Evolutionary conservation across 2,329 filamentous ascomycete species (phyloP), one percentile per base, ranked within the genome.

Genomic region (Hypocrella siamensis): DNA sequence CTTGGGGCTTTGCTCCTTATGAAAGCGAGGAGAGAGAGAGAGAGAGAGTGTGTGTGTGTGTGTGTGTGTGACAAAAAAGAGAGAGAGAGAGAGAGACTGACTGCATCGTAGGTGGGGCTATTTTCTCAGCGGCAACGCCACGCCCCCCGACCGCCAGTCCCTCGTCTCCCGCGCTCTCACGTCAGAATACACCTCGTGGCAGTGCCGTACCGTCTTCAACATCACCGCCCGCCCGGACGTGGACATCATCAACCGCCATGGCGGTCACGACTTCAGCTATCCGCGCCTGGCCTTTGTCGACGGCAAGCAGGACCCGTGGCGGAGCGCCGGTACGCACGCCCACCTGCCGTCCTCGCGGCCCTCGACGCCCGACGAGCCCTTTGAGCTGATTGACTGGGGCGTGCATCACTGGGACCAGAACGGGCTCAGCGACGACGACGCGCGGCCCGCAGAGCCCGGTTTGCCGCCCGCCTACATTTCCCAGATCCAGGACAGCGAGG

Each of bases 361-460:
- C 61, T 79, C 67, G 28, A 80, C 79, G 0, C 54, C 59, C 0
- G 65, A 62, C 30, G 67, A 85, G 56, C 82, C 82, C 0, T 80
- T 77, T 39, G 63, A 82, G n/a, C 47, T 88, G 28, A 83, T 92
- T 28, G 57, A 64, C 4, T 67, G 67, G n/a, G 80, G 71, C 0
- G 79, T 86, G 15, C 83, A 92, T 51, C 81, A 88, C 48, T 90
- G 79, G 77, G 79, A 82, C 41, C 75, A 79, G 55, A 77, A 79
- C 40, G 74, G 75, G 1, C 43, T 79, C n/a, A 31, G 28, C 1
- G 43, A 43, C 2, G 70, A 75, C 31, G 51, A 10, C 6, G 21
- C 28, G 59, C 1, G 6, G 6, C 6, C 12, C 10, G 75, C 76
- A 35, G 62, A 80, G 48, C 76, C 75, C 0, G 53, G 54, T 1